Conservation (phyloP, 352 stramenopile species). For the Phytophthora sansomeana region DNA sequence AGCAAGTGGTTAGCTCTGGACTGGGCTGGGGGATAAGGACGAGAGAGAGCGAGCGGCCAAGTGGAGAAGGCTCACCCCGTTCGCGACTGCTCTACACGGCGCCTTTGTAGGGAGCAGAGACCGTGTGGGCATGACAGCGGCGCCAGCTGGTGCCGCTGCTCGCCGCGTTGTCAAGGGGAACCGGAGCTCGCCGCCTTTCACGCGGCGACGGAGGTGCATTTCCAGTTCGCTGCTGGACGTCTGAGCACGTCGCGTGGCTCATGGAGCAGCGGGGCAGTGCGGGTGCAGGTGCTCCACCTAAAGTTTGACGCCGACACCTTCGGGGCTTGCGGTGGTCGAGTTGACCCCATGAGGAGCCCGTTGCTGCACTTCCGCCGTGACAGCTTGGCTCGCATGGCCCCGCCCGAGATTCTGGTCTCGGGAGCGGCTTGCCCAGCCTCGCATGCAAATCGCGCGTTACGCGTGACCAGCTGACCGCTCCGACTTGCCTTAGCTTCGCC, state of each 20-base stretch:
- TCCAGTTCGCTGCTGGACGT: conserved; percentile 14
- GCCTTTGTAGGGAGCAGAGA: conserved; percentile 29
- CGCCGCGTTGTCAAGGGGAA: conserved; percentile 14
- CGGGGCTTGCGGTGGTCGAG: conserved; percentile 22
- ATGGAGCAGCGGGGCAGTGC: not conserved
- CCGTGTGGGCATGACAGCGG: conserved; percentile 21
- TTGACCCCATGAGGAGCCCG: conserved; percentile 5
- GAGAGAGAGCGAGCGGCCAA: conserved; percentile 25
- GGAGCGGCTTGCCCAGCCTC: conserved; percentile 10
- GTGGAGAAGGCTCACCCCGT: conserved; percentile 8
- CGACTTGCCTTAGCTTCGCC: conserved; percentile 20
- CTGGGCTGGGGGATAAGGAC: conserved; percentile 32
- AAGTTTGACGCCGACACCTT: conserved; percentile 1
- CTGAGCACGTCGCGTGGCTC: conserved; percentile 3
- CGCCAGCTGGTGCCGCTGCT: conserved; percentile 23
- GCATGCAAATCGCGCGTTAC: conserved; percentile 26
- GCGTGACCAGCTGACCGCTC: conserved; percentile 22
- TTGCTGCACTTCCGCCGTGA: conserved; percentile 32
- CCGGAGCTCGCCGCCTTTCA: conserved; percentile 23
- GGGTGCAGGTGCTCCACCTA: not conserved
- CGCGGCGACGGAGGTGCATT: not conserved
- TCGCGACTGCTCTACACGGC: conserved; percentile 11
- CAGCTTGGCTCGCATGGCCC: conserved; percentile 34
- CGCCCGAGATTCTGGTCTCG: conserved; percentile 25
- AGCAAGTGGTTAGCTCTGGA: conserved; percentile 12